Conservation (phyloP, 169 alveolate genomes). For the Plasmodium gaboni region DNA sequence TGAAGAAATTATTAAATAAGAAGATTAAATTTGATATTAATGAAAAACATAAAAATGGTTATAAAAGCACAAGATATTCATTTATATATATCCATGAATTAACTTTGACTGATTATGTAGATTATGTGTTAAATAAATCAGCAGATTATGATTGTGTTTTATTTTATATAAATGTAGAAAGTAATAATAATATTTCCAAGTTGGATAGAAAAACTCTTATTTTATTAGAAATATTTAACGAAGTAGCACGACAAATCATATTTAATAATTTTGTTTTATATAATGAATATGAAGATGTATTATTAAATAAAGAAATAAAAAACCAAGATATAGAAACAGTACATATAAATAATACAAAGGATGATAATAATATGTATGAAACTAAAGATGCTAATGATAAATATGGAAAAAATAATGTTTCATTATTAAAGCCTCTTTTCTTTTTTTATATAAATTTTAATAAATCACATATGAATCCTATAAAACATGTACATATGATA, state of each 20-base stretch:
- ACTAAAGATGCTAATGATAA: neutral
- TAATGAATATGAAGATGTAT: constrained; percentile 9
- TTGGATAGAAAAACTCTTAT: constrained; percentile 37
- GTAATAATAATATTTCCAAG: constrained; percentile 13
- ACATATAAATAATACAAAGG: neutral
- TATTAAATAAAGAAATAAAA: neutral
- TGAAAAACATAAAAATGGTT: constrained; percentile 7
- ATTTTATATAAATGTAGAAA: constrained; percentile 53
- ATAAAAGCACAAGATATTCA: neutral
- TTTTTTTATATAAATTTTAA: constrained; percentile 47
- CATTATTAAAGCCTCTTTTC: constrained; percentile 24
- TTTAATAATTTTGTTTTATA: constrained; percentile 22
- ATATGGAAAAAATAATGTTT: neutral
- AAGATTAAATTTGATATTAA: constrained; percentile 41
- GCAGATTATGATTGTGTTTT: constrained; percentile 45
- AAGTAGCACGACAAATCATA: constrained; percentile 18
- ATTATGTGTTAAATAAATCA: constrained; percentile 52
- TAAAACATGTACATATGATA: constrained; percentile 30
- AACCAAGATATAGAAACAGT: neutral
- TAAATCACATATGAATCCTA: constrained; percentile 17
- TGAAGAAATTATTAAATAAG: constrained; percentile 46
- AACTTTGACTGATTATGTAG: constrained; percentile 33
- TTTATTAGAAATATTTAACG: constrained; percentile 34
- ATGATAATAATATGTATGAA: neutral
- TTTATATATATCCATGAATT: constrained; percentile 51